Conservation (phyloP, 2,329 filamentous ascomycete species). For the Paecilomyces sp. region DNA sequence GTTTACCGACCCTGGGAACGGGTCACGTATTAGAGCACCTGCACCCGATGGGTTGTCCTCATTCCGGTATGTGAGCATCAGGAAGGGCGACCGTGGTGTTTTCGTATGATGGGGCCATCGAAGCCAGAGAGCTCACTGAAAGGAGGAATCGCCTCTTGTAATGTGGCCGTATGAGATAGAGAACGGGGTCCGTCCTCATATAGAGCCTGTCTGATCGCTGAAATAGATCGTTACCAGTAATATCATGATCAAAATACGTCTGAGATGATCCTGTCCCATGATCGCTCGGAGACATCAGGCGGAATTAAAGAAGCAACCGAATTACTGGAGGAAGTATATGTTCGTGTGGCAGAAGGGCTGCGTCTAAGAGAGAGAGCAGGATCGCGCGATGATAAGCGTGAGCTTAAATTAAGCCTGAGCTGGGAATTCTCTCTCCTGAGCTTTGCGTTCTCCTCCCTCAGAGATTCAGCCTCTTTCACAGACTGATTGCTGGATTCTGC, state of each 20-base stretch:
- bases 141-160: neutral
- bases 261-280: slow-evolving; percentile 8
- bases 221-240: neutral
- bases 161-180: neutral
- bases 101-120: neutral
- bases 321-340: neutral
- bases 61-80: neutral
- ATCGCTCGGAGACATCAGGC: slow-evolving; percentile 4
- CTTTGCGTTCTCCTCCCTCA: slow-evolving; percentile 15
- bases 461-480: slow-evolving; percentile 10
- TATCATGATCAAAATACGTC: slow-evolving; percentile 3
- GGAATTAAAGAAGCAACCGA: neutral
- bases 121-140: neutral
- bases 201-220: neutral
- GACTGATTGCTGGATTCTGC: slow-evolving; percentile 13
- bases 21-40: neutral
- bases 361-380: slow-evolving; percentile 5
- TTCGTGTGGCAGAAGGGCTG: neutral
- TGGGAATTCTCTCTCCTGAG: slow-evolving; percentile 17
- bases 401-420: slow-evolving; percentile 12
- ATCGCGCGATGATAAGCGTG: slow-evolving; percentile 6
- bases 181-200: neutral
- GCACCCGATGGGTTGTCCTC: neutral
- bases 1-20: neutral
- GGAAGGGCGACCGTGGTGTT: neutral